Evolutionary conservation across 129 eudicot species (phyloP).

Genomic region (Erigeron canadensis): DNA sequence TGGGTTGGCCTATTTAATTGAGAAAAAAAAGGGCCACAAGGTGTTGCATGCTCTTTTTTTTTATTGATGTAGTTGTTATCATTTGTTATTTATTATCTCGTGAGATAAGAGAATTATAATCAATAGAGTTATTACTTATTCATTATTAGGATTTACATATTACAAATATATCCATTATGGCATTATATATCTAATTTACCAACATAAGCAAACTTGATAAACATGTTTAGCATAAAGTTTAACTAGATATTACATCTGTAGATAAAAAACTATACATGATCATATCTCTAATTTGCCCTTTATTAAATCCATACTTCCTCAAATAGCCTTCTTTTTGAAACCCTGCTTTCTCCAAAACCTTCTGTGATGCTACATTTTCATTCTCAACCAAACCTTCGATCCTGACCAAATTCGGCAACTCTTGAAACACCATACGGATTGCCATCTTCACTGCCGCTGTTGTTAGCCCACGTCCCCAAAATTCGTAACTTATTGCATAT

Average conservation of each 20-base stretch:
- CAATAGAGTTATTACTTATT: too few relatives aligned
- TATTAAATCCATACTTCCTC: conserved; percentile 63
- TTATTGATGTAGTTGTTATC: too few relatives aligned
- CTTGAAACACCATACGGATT: conserved; percentile 37
- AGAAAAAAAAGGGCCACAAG: too few relatives aligned
- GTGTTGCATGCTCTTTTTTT: too few relatives aligned
- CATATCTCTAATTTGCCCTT: conserved; percentile 34
- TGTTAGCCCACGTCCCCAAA: conserved; percentile 59
- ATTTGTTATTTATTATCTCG: too few relatives aligned
- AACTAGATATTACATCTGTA: not conserved
- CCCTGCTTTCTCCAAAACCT: conserved; percentile 65
- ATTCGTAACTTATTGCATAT: conserved; percentile 43
- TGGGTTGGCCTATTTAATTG: too few relatives aligned
- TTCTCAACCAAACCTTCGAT: conserved; percentile 65
- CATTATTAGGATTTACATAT: too few relatives aligned
- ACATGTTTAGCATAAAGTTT: not conserved
- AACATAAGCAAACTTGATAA: too few relatives aligned
- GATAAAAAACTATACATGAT: not conserved
- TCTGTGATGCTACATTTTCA: conserved; percentile 57
- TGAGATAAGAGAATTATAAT: too few relatives aligned
- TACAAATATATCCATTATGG: too few relatives aligned
- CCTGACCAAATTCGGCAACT: conserved; percentile 52
- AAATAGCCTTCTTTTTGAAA: conserved; percentile 58
- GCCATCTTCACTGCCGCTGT: conserved; percentile 55
- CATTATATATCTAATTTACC: too few relatives aligned